Evolutionary conservation across 441 rosid genomes (phyloP), one percentile per base, ranked within the genome.

Genomic region (Eutrema salsugineum): DNA sequence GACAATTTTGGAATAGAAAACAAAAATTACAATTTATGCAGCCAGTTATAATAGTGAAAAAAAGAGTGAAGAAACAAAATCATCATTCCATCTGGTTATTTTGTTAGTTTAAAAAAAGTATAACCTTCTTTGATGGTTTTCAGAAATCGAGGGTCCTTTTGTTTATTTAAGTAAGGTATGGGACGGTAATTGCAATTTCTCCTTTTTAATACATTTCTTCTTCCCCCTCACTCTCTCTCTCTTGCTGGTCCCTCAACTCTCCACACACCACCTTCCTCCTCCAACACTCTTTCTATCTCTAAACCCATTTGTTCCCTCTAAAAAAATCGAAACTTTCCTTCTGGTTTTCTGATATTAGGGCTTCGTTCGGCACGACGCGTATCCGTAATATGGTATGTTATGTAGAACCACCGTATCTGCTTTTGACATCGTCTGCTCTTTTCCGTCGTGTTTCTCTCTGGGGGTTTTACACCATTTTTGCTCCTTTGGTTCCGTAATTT

Each of bases 211-310:
- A 47, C 54, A 56, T 68, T 49, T 50, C 30, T 15, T 58, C 72
- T 22, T 33, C 20, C 3, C 39, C 8, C n/a, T 14, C 66, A 16
- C 58, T 39, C 51, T 72, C 64, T 22, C 57, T 54, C 48, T 33
- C 47, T 56, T 5, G 43, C 11, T 68, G 74, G 64, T 54, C 69
- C 73, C 68, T 68, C 78, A 43, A 15, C 58, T 63, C 71, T 11
- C 59, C 50, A 48, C 75, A 27, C 27, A 17, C 62, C 72, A 66
- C 57, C 39, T 69, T 60, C 58, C 51, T 63, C 62, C 61, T 42
- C 28, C 39, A 2, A 28, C 35, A 2, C 27, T 43, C 4, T 64
- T 48, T 27, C 51, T 68, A 64, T 75, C 79, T 75, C 54, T 50
- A 55, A 59, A 28, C 15, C 57, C 38, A 8, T 44, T 38, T 61